Evolutionary conservation across 495 filamentous ascomycete species (phyloP).

Genomic region (Ascodesmis nigricans): DNA sequence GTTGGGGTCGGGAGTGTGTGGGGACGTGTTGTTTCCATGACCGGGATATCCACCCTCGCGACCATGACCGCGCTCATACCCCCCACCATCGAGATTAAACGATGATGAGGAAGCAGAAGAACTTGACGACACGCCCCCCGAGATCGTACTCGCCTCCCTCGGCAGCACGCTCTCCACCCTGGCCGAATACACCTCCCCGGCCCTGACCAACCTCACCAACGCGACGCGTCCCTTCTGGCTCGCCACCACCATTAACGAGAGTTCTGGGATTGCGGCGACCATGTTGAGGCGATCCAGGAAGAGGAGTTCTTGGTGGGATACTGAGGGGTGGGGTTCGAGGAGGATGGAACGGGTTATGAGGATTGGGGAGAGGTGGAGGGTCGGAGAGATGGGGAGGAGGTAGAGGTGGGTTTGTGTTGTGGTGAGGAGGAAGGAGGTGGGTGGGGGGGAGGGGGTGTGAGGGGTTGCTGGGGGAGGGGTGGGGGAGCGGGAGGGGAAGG

Average conservation of each 20-base stretch:
- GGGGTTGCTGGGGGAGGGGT: not conserved
- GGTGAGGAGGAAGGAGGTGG: slow-evolving; percentile 30
- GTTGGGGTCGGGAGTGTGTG: slow-evolving; percentile 24
- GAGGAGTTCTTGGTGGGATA: slow-evolving; percentile 23
- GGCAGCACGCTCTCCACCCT: slow-evolving; percentile 17
- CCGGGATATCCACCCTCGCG: too few species aligned
- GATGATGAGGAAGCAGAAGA: slow-evolving; percentile 35
- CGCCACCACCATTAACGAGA: slow-evolving; percentile 52
- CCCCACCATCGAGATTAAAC: too few species aligned
- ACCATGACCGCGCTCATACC: slow-evolving; percentile 7
- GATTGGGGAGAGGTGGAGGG: slow-evolving; percentile 25
- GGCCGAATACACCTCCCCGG: slow-evolving; percentile 22
- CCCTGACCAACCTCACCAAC: slow-evolving; percentile 44
- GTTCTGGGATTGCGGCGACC: slow-evolving; percentile 50
- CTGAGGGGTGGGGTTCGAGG: slow-evolving; percentile 23
- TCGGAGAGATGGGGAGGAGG: slow-evolving; percentile 30
- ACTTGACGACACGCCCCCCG: not conserved
- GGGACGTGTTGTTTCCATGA: slow-evolving; percentile 3
- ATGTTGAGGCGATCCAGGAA: slow-evolving; percentile 51
- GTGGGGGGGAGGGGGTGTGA: slow-evolving; percentile 5
- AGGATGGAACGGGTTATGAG: slow-evolving; percentile 30
- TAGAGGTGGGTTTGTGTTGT: slow-evolving; percentile 32
- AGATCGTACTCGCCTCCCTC: slow-evolving; percentile 5
- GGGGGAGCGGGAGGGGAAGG: not conserved
- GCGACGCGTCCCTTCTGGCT: slow-evolving; percentile 54